Conservation (phyloP, 164 flowering plant species). For the Hamamelis virginiana region DNA sequence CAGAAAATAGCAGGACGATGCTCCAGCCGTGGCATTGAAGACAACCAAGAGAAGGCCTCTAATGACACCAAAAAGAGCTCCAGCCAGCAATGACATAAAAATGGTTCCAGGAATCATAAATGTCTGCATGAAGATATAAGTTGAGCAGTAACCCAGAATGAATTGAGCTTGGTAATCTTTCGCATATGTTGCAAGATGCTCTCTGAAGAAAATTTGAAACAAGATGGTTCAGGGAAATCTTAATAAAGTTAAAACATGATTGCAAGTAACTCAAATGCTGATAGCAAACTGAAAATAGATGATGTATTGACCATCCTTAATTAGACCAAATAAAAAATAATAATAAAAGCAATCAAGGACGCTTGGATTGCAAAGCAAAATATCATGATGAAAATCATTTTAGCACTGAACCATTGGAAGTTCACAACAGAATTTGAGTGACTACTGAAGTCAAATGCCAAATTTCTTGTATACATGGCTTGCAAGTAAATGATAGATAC, state of each 20-base stretch:
- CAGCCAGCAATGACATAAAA: constrained; percentile 96
- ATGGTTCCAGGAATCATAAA: constrained; percentile 99
- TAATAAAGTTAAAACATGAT: background rate
- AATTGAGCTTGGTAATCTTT: constrained; percentile 67
- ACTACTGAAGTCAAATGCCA: too few species aligned
- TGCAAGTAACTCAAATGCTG: background rate
- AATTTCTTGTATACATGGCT: too few species aligned
- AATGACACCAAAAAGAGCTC: constrained; percentile 91
- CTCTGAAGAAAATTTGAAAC: constrained; percentile 48
- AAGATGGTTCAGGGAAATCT: constrained; percentile 8
- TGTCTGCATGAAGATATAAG: constrained; percentile 99
- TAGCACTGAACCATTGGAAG: too few species aligned
- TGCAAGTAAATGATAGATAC: too few species aligned
- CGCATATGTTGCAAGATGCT: constrained; percentile 75
- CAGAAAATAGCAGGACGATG: constrained; percentile 86
- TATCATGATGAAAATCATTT: too few species aligned
- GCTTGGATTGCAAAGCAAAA: too few species aligned
- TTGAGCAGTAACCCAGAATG: constrained; percentile 89
- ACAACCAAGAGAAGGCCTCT: constrained; percentile 83
- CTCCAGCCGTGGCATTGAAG: constrained; percentile 94
- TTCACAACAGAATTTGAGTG: too few species aligned
- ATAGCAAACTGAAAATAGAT: background rate
- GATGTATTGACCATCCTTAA: too few species aligned
- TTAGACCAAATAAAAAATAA: too few species aligned
- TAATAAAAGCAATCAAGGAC: too few species aligned